Conservation (phyloP, 306 rosid species). For the Cajanus cajan region DNA sequence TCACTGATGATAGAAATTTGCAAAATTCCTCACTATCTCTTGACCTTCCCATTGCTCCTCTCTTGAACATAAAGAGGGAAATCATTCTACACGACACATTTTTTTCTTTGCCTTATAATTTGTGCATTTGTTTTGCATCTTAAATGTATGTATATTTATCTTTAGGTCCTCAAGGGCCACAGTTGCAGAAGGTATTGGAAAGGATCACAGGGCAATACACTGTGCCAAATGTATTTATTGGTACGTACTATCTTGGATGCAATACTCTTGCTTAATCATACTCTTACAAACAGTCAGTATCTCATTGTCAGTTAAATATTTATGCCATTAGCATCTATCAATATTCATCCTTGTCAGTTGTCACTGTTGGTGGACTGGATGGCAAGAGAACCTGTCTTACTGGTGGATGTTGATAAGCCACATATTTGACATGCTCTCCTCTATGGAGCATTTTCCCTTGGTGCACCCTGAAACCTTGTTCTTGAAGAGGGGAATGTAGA, state of each 20-base stretch:
- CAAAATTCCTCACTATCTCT: background rate
- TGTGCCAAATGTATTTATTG: constrained; percentile 96
- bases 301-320: background rate
- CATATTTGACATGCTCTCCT: background rate
- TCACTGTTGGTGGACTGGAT: background rate
- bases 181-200: constrained; percentile 81
- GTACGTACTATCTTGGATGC: constrained; percentile 42
- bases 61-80: background rate
- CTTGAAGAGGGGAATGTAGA: background rate
- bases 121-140: constrained; percentile 8
- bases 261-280: background rate
- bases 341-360: constrained; percentile 4
- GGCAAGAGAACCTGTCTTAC: background rate
- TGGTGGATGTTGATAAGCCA: background rate
- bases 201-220: constrained; percentile 91
- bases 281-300: background rate
- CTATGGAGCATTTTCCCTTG: background rate
- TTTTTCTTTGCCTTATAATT: background rate
- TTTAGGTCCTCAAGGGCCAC: constrained; percentile 97
- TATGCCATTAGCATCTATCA: background rate
- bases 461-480: background rate
- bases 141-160: constrained; percentile 15
- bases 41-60: background rate
- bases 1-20: constrained; percentile 2
- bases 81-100: background rate